Conservation (phyloP, 495 filamentous ascomycete genomes). For the Aspergillus bertholletiae region DNA sequence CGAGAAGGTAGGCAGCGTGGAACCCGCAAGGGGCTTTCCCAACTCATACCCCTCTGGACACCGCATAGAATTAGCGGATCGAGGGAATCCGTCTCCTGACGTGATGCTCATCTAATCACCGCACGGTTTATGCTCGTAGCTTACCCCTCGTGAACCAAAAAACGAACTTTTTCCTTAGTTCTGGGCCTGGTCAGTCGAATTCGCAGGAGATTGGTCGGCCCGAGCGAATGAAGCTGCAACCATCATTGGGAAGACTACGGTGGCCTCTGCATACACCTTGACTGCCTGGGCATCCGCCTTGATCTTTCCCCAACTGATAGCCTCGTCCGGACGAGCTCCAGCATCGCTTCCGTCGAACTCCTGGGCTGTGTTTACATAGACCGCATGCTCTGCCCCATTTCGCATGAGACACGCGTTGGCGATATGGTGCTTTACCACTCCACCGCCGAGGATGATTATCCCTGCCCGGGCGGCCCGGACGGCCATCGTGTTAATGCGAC, state of each 20-base stretch:
- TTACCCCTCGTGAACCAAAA: neutral
- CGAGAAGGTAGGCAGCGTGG: neutral
- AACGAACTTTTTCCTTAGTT: conserved; percentile 4
- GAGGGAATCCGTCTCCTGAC: neutral
- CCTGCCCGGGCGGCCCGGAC: conserved; percentile 79
- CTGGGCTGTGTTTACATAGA: conserved; percentile 93
- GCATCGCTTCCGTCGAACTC: conserved; percentile 98
- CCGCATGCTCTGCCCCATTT: conserved; percentile 92
- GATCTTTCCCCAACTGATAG: conserved; percentile 98
- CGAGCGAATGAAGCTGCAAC: conserved; percentile 89
- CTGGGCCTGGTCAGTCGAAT: conserved; percentile 2
- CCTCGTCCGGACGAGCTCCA: conserved; percentile 91
- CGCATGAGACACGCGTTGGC: conserved; percentile 96
- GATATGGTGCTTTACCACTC: conserved; percentile 94
- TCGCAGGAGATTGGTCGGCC: conserved; percentile 12
- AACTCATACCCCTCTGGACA: neutral
- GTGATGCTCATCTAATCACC: neutral
- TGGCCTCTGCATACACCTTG: conserved; percentile 94
- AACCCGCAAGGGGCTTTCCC: neutral
- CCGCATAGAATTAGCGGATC: neutral
- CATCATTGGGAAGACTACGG: conserved; percentile 87
- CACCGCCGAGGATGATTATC: conserved; percentile 92
- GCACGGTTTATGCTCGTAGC: neutral
- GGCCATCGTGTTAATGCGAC: conserved; percentile 83
- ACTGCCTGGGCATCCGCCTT: conserved; percentile 80